A percentile compares a stretch with the other conserved stretches of the same genome.
Conservation (phyloP, 1,284 basidiomycete genomes). For the Waitea zeae region DNA sequence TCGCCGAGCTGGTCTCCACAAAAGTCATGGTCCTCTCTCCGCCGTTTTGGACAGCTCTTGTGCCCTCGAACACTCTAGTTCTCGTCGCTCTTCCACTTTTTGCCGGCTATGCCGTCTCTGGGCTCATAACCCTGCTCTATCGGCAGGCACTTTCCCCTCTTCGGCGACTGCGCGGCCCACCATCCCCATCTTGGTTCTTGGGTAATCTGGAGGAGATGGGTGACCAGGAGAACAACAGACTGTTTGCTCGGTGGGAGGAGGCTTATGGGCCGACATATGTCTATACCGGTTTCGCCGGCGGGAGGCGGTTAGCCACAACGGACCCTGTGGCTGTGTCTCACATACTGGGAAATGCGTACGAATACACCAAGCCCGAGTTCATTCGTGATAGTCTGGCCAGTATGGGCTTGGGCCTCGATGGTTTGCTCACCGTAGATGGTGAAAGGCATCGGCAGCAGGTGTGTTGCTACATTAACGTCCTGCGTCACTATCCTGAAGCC, state of each 20-base stretch:
- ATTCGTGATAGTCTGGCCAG: constrained; percentile 35
- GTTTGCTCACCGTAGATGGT: constrained; percentile 31
- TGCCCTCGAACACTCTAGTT: constrained; percentile 1
- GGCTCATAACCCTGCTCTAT: constrained; percentile 17
- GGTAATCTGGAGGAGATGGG: constrained; percentile 40
- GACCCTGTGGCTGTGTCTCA: constrained; percentile 43
- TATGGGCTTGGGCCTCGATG: constrained; percentile 30
- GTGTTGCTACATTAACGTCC: no score
- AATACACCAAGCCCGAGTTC: constrained; percentile 51
- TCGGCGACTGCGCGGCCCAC: constrained; percentile 19
- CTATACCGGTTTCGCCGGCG: constrained; percentile 38
- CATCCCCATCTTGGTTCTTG: constrained; percentile 25
- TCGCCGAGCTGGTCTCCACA: no score
- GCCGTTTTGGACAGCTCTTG: no score
- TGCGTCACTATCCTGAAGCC: no score
- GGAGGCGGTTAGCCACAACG: constrained; percentile 34
- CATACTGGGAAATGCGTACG: constrained; percentile 40
- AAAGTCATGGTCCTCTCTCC: no score
- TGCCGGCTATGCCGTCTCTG: constrained; percentile 14
- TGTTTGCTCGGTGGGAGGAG: constrained; percentile 28
- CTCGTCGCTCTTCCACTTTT: constrained; percentile 7
- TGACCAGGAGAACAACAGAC: constrained; percentile 36
- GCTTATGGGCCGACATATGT: constrained; percentile 31
- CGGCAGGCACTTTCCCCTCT: constrained; percentile 20
- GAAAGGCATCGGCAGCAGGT: constrained; percentile 35